A percentile compares a stretch with the other conserved stretches of the same genome.
Conservation (phyloP, 1,139 yeast species). For the Taiozyma onychis region DNA sequence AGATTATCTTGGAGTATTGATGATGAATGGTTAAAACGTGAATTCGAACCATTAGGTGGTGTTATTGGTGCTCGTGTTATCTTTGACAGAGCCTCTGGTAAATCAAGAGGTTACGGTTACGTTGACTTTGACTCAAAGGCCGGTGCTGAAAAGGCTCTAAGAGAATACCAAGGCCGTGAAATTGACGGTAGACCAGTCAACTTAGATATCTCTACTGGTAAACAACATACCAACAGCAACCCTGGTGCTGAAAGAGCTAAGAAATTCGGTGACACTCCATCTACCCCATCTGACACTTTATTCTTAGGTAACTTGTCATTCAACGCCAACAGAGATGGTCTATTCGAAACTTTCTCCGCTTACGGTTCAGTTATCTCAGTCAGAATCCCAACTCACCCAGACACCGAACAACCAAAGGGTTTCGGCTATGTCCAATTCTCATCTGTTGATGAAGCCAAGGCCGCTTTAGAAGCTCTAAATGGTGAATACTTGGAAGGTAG, state of each 20-base stretch:
- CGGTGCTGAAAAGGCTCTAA: constrained; percentile 84
- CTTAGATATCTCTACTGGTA: constrained; percentile 84
- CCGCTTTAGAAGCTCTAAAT: constrained; percentile 80
- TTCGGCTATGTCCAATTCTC: constrained; percentile 95
- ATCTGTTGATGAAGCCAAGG: constrained; percentile 82
- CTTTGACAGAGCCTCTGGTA: constrained; percentile 86
- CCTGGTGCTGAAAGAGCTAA: constrained; percentile 70
- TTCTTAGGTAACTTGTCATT: constrained; percentile 95
- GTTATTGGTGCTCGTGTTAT: constrained; percentile 87
- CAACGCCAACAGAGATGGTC: constrained; percentile 74
- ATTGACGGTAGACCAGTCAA: constrained; percentile 96
- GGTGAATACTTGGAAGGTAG: constrained; percentile 90
- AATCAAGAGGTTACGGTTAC: constrained; percentile 97
- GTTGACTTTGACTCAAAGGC: constrained; percentile 81
- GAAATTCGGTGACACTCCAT: constrained; percentile 83
- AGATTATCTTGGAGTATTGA: constrained; percentile 97
- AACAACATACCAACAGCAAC: constrained; percentile 53
- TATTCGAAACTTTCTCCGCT: constrained; percentile 67
- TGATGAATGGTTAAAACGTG: constrained; percentile 86
- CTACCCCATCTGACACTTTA: constrained; percentile 90
- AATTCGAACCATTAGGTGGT: constrained; percentile 80
- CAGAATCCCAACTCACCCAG: constrained; percentile 97
- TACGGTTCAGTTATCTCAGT: constrained; percentile 81
- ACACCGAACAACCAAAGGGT: constrained; percentile 98
- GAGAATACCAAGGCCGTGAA: constrained; percentile 84